phyloP scores from a whole-genome alignment of 73 alveolate species.

The Tetrahymena elliotti region DNA sequence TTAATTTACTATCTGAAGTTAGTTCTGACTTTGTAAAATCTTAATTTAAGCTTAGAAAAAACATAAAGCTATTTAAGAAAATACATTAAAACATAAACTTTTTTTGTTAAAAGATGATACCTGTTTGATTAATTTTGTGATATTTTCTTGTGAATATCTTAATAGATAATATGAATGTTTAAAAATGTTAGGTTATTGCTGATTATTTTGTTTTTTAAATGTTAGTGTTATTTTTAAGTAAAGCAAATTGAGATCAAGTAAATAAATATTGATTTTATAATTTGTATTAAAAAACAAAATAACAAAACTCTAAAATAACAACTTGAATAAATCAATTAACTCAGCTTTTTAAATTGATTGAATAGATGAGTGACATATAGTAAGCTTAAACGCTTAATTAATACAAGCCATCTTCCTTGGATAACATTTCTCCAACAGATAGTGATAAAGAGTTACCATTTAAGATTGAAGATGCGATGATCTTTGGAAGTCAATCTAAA shows the following conservation, averaged over 20 bases:
- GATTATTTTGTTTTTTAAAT: background rate
- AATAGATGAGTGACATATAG: background rate
- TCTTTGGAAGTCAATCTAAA: background rate
- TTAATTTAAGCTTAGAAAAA: background rate
- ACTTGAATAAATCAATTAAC: background rate
- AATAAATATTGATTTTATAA: background rate
- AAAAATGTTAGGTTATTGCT: background rate
- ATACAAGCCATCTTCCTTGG: background rate
- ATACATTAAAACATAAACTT: too few relatives aligned
- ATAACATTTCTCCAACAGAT: background rate
- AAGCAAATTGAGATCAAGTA: background rate
- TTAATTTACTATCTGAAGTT: background rate
- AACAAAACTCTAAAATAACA: background rate
- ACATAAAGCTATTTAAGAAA: background rate
- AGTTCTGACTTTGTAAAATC: background rate
- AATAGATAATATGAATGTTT: background rate
- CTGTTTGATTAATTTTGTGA: background rate
- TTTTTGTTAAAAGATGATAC: background rate
- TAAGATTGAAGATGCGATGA: background rate
- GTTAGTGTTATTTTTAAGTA: background rate
- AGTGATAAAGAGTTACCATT: background rate
- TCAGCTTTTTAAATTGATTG: background rate
- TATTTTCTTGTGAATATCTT: background rate
- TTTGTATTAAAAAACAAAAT: background rate
- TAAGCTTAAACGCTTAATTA: background rate